Conservation (phyloP, 768 basidiomycete species). For the Lactarius trivialis region DNA sequence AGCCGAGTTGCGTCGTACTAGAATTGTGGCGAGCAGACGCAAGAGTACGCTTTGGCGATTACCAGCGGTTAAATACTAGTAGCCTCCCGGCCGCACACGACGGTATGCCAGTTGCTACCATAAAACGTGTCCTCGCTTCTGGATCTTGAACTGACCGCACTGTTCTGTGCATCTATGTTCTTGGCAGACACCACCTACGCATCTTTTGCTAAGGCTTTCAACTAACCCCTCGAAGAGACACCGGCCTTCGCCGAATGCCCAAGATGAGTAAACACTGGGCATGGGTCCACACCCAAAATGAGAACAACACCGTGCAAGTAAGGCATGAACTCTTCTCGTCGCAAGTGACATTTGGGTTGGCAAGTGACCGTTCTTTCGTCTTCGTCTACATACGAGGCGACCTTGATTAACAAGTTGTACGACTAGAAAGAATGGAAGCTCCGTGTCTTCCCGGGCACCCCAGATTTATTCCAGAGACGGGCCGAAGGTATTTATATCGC, state of each 20-base stretch:
- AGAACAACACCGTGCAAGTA: conserved; percentile 64
- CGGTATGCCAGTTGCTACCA: conserved; percentile 41
- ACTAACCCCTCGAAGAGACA: conserved; percentile 69
- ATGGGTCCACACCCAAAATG: conserved; percentile 55
- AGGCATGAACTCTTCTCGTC: conserved; percentile 78
- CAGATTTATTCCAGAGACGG: conserved; percentile 71
- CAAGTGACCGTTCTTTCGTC: conserved; percentile 31
- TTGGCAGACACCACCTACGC: conserved; percentile 78
- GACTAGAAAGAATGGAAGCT: conserved; percentile 79
- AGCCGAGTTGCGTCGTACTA: conserved; percentile 34
- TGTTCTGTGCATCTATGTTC: background rate
- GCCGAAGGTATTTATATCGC: conserved; percentile 64
- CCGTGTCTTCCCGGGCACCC: conserved; percentile 90
- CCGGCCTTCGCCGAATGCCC: conserved; percentile 61
- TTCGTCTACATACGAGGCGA: background rate
- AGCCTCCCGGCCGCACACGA: conserved; percentile 91
- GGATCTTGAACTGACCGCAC: background rate
- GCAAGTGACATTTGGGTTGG: conserved; percentile 81
- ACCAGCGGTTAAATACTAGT: conserved; percentile 88
- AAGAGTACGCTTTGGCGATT: conserved; percentile 82
- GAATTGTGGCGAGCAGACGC: conserved; percentile 78
- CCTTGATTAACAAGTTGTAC: conserved; percentile 67
- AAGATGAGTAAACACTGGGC: conserved; percentile 52
- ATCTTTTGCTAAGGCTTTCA: conserved; percentile 81
- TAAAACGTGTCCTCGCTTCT: too few relatives aligned